Conservation (phyloP, 352 stramenopile species). For the Pythium sukuiense region DNA sequence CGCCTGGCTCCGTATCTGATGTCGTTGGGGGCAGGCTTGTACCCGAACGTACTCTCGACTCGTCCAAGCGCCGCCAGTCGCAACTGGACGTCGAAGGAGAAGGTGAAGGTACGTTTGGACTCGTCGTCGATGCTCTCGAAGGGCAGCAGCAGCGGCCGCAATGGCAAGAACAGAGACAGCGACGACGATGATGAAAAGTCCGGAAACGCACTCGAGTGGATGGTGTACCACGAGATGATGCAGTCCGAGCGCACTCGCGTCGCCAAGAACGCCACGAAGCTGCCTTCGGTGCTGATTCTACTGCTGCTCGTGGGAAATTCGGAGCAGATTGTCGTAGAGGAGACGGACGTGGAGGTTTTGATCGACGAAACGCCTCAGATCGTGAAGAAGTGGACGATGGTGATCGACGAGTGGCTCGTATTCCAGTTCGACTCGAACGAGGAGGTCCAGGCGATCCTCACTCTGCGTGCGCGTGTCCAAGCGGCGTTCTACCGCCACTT, state of each 20-base stretch:
- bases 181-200: constrained; percentile 30
- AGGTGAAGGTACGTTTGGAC: constrained; percentile 78
- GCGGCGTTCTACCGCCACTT: constrained; percentile 69
- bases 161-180: constrained; percentile 23
- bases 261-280: constrained; percentile 70
- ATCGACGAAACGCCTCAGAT: constrained; percentile 32
- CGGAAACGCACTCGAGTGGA: constrained; percentile 52
- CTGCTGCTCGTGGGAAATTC: constrained; percentile 61
- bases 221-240: constrained; percentile 87
- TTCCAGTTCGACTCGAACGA: constrained; percentile 47
- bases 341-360: constrained; percentile 31
- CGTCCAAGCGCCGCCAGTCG: constrained; percentile 35
- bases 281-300: constrained; percentile 58
- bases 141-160: constrained; percentile 17
- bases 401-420: constrained; percentile 78
- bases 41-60: constrained; percentile 71
- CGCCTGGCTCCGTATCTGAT: constrained; percentile 60
- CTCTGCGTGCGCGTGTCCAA: constrained; percentile 57
- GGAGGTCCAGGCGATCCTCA: constrained; percentile 49
- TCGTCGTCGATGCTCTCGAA: constrained; percentile 48
- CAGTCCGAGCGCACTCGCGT: constrained; percentile 66
- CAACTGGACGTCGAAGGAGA: constrained; percentile 82
- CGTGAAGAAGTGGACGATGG: constrained; percentile 45
- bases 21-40: constrained; percentile 66
- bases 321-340: constrained; percentile 29